Base-by-base conservation (phyloP, 106 monocot genomes). In the Phalaenopsis aphrodite region DNA sequence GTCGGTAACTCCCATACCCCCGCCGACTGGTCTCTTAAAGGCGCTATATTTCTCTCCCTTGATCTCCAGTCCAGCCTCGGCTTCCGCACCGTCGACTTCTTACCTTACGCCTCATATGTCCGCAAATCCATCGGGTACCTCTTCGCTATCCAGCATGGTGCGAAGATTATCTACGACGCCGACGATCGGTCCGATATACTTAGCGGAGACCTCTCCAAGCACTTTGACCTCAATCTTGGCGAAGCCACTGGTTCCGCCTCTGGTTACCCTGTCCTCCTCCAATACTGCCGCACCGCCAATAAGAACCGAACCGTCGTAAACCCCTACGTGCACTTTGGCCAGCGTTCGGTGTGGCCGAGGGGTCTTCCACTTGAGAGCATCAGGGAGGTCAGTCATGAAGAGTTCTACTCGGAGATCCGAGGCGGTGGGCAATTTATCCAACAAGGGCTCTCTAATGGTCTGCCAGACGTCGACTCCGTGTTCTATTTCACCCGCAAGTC, bases 401-500 rank as follows among this genome's bases (percentile, higher is more conserved):
- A 83, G 65, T 90, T 88, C 61, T 90, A 90, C 75, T 85, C 85
- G 16, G 86, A 90, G 84, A 46, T 90, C n/a, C 77, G 73, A 43
- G 61, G 85, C 8, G 90, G 90, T 14, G 19, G 75, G 80, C 87
- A 90, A 61, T 90, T 82, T 75, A 88, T 90, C 43, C 90, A 88
- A 79, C 88, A 90, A 73, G 90, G 90, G 10, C 77, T 90, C 49
- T 88, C 90, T 5, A 78, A 90, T 24, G 90, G 90, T 21, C 82
- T 90, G 52, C 90, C 88, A 0, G 88, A 90, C 56, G 88, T 90
- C 0, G 88, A 90, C 46, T 81, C 90, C 2, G 83, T 88, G 23
- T 88, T 90, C 83, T 90, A 90, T 82, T 88, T 86, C 84, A 90
- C 90, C 23, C 76, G 90, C 8, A 90, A 88, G 75, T 81, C 85